Percentiles rank a stretch among this genome's conserved stretches.
These are phyloP conservation scores for Curvularia spicifera DNA, from an alignment of 2,329 filamentous ascomycete species.

Conservation along the genomic window DNA sequence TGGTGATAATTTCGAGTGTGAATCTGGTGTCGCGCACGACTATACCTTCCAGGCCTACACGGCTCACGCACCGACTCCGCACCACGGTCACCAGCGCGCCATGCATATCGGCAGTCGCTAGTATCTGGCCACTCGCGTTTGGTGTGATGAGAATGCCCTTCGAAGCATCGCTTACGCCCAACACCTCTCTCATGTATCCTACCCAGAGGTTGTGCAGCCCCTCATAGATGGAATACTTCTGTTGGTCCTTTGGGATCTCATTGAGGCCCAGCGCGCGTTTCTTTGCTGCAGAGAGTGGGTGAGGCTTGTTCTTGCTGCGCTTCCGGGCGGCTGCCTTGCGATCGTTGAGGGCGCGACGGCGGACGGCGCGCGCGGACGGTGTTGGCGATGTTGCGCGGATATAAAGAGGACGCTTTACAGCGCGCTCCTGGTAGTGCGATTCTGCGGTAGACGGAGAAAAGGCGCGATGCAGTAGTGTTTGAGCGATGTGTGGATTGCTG, in stretches of 20 bases:
- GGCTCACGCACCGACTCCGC: constrained; percentile 76
- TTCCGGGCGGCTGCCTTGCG: constrained; percentile 41
- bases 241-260: constrained; percentile 71
- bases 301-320: constrained; percentile 59
- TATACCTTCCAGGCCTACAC: constrained; percentile 85
- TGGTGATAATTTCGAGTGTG: constrained; percentile 83
- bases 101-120: constrained; percentile 88
- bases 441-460: constrained; percentile 75
- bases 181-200: constrained; percentile 81
- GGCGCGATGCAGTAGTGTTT: constrained; percentile 74
- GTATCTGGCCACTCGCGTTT: constrained; percentile 69
- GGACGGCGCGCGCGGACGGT: constrained; percentile 49
- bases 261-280: constrained; percentile 77
- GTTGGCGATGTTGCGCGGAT: constrained; percentile 77
- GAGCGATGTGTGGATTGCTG: constrained; percentile 29
- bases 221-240: constrained; percentile 77
- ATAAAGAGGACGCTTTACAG: constrained; percentile 80
- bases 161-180: constrained; percentile 62
- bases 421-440: constrained; percentile 79
- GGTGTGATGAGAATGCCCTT: constrained; percentile 60
- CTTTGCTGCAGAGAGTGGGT: constrained; percentile 78
- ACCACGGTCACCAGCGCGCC: constrained; percentile 85
- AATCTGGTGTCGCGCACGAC: constrained; percentile 88
- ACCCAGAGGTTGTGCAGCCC: constrained; percentile 81
- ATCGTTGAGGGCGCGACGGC: constrained; percentile 61